Evolutionary conservation across 371 early-diverging fungal genomes (phyloP), one percentile per base, ranked within the genome.

Genomic region (Mortierella sp.): DNA sequence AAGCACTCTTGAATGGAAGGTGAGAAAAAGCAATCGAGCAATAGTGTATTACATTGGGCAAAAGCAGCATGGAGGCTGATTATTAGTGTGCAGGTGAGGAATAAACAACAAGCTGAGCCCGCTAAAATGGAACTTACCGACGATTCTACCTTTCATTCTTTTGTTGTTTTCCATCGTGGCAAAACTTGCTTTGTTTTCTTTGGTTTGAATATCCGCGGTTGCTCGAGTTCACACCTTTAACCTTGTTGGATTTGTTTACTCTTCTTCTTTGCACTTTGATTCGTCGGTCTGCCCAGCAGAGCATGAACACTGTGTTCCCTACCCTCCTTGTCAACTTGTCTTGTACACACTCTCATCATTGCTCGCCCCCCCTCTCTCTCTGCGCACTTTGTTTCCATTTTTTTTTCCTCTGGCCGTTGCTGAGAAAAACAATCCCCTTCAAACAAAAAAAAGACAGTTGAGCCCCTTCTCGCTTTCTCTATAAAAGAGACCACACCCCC

Each of bases 401-500:
- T 55, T 34, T 64, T 64, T 37, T 37, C 21, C 64, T 64, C 64
- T 19, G 64, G 64, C 37, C 37, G 19, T 21, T 64, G 37, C 64
- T 34, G 64, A 37, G 64, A 64, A 64, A 37, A 64, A 64, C 64
- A 64, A 64, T 64, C 64, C 64, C 37, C 37, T 31, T 46, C 48
- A 31, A 31, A n/a, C 3, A 51, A 51, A 2, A 31, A 14, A 9
- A 44, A 48, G 44, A 44, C n/a, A 8, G 5, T 46, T 71, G 71
- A 50, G 43, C 19, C n/a, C 44, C 69, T 19, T 61, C 51, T 16
- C 26, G 3, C 6, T 74, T 48, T 13, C 28, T n/a, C 53, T 77
- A 77, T 77, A 72, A 77, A 77, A 77, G 54, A 44, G 21, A 16
- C 19, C 37, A 19, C 54, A 9, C 50, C 37, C 54, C 72, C 51